Percentiles rank a stretch among this genome's conserved stretches.
Conservation (phyloP, 2,329 filamentous ascomycete species). For the Peltaster fructicola region DNA sequence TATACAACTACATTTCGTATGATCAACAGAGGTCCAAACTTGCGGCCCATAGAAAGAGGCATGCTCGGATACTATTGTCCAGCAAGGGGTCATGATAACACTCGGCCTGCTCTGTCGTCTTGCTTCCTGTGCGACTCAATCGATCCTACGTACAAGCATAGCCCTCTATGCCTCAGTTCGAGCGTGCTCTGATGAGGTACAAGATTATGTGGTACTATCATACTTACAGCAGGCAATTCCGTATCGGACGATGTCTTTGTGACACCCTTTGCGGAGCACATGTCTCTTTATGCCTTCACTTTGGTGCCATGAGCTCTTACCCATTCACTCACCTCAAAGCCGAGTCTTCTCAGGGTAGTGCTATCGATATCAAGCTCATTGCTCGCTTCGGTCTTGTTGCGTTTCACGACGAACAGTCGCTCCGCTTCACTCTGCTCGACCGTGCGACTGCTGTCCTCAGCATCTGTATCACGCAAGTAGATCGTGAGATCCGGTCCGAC, state of each 20-base stretch:
- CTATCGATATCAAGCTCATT: conserved; percentile 20
- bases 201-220: not conserved
- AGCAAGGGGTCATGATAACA: too few species aligned
- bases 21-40: too few species aligned
- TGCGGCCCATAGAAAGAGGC: too few species aligned
- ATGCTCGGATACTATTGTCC: too few species aligned
- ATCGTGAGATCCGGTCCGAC: conserved; percentile 66
- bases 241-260: not conserved
- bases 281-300: conserved; percentile 2
- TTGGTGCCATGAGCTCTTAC: conserved; percentile 25
- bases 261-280: too few species aligned
- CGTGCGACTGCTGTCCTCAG: conserved; percentile 11
- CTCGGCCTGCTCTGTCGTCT: too few species aligned
- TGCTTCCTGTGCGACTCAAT: too few species aligned
- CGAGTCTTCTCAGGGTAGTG: conserved; percentile 49
- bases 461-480: conserved; percentile 41
- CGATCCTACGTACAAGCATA: too few species aligned
- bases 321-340: conserved; percentile 82
- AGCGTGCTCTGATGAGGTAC: too few species aligned
- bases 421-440: conserved; percentile 25
- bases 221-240: not conserved
- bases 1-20: too few species aligned
- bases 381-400: conserved; percentile 18
- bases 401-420: conserved; percentile 23
- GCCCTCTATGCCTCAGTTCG: too few species aligned